A percentile compares a stretch with the other conserved stretches of the same genome.
phyloP scores from a whole-genome alignment of 1,284 basidiomycete genomes.

The Boletus semigastroideus region DNA sequence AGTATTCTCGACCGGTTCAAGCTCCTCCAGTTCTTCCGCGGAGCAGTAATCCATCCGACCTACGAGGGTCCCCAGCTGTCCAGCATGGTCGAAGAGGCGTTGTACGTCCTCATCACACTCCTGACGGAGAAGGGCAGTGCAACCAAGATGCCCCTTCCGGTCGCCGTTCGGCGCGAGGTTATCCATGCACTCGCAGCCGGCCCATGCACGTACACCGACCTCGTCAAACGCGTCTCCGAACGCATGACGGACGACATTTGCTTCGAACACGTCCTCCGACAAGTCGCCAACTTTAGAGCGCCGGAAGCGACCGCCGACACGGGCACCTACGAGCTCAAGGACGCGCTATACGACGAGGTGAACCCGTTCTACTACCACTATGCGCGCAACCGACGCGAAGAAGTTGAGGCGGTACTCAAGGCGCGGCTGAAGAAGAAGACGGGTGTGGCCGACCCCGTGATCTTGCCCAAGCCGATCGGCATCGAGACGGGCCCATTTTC shows the following conservation, averaged over 20 bases:
- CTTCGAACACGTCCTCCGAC: constrained; percentile 79
- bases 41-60: constrained; percentile 50
- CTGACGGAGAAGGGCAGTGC: constrained; percentile 82
- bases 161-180: constrained; percentile 80
- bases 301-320: constrained; percentile 79
- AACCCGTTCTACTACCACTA: constrained; percentile 98
- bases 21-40: constrained; percentile 78
- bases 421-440: constrained; percentile 68
- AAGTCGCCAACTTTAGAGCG: constrained; percentile 82
- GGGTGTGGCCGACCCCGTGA: constrained; percentile 63
- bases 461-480: constrained; percentile 70
- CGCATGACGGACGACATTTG: constrained; percentile 83
- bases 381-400: constrained; percentile 91
- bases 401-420: constrained; percentile 83
- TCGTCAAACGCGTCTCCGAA: constrained; percentile 90
- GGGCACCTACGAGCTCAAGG: constrained; percentile 87
- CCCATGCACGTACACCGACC: constrained; percentile 88
- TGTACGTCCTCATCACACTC: constrained; percentile 87
- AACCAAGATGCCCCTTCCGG: constrained; percentile 66
- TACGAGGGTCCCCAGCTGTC: constrained; percentile 76
- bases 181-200: constrained; percentile 90
- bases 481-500: constrained; percentile 70
- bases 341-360: constrained; percentile 83
- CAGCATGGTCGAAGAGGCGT: constrained; percentile 90
- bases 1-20: constrained; percentile 91